Evolutionary conservation across 2,329 filamentous ascomycete species (phyloP), one percentile per base, ranked within the genome.

Genomic region (Monilinia laxa): DNA sequence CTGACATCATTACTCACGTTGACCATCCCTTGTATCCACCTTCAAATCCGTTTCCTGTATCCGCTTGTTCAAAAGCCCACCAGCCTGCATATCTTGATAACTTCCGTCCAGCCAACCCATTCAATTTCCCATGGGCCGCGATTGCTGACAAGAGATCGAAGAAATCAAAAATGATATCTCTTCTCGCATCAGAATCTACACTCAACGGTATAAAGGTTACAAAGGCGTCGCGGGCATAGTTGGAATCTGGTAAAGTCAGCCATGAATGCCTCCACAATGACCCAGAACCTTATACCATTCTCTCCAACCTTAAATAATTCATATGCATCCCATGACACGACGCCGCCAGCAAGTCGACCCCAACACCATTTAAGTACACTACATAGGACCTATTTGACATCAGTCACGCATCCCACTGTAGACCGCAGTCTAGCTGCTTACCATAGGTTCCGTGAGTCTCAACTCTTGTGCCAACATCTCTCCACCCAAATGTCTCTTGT

Each of bases 311-410:
- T 93, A 83, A 99, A 99, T 28, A 96, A 85, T 77, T 98, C 93
- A 76, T 99, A 99, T 53, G 92, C 92, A 75, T 97, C 93, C 95
- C 95, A 98, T 67, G 92, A 93, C 47, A 99, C 93, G 18, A 99
- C 88, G 75, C 95, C 95, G 68, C 93, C 92, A 53, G 90, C 87
- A 62, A 99, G 82, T 79, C 95, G 87, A 77, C 92, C 93, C 95
- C 95, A 99, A 79, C 94, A 98, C 95, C 95, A 99, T 82, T 98
- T 99, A 71, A 95, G 84, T 53, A 97, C 93, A 74, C 93, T 95
- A 71, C 93, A 93, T 64, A 99, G 85, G 66, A 96, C 93, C 92
- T 97, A 70, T 40, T 18, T n/a, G 35, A 14, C 7, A 45, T 65
- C 59, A 60, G 62, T 79, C 74, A 78, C 73, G 59, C 35, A 54